Evolutionary conservation across 2,329 filamentous ascomycete genomes (phyloP).

Genomic region (Venturia asperata): DNA sequence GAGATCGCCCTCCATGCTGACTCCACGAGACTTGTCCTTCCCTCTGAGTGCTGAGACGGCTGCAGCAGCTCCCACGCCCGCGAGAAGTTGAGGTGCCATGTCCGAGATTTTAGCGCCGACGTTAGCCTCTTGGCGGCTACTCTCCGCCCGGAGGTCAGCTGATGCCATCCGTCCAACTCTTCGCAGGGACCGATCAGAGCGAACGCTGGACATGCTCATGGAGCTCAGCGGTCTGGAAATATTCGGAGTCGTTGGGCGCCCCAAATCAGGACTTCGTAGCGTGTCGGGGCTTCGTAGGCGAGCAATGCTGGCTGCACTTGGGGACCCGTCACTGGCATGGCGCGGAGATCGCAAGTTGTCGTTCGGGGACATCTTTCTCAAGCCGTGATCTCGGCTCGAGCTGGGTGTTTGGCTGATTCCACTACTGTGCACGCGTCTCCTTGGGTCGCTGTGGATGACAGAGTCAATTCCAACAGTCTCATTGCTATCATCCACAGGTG

Average conservation of each 20-base stretch:
- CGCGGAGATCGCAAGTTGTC: conserved; percentile 34
- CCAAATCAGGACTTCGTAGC: conserved; percentile 37
- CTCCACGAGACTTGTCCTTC: conserved; percentile 61
- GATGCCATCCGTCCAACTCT: conserved; percentile 61
- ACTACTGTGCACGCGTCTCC: conserved; percentile 30
- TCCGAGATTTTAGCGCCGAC: conserved; percentile 27
- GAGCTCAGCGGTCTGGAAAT: conserved; percentile 19
- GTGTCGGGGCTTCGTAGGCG: conserved; percentile 38
- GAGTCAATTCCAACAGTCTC: conserved; percentile 40
- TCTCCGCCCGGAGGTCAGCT: conserved; percentile 61
- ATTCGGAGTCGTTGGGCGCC: conserved; percentile 42
- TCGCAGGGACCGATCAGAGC: conserved; percentile 60
- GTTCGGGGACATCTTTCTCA: conserved; percentile 20
- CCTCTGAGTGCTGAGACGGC: conserved; percentile 65
- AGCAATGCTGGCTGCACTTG: conserved; percentile 31
- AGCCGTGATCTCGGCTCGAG: conserved; percentile 28
- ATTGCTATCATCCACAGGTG: conserved; percentile 41
- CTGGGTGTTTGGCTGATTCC: conserved; percentile 26
- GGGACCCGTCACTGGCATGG: conserved; percentile 39
- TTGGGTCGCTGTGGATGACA: conserved; percentile 31
- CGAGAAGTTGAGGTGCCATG: conserved; percentile 17
- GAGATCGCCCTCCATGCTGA: conserved; percentile 88
- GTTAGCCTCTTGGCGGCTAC: conserved; percentile 17
- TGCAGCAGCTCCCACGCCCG: conserved; percentile 36
- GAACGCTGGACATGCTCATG: conserved; percentile 53